Evolutionary conservation across 331 rosid species (phyloP).

Genomic region (Arachis monticola): DNA sequence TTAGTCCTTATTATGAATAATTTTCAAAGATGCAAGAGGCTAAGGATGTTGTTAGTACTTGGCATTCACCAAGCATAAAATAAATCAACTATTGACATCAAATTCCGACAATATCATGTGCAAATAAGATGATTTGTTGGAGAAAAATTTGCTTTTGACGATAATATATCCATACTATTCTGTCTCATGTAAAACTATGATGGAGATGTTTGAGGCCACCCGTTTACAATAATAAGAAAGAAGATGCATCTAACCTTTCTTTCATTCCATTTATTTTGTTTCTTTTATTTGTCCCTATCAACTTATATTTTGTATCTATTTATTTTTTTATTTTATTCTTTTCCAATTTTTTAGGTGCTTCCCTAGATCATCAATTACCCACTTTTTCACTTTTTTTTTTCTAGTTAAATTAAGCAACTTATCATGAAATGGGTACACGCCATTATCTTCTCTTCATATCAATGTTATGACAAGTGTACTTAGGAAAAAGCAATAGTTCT

Average conservation of each 20-base stretch:
- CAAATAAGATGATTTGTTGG: slow-evolving; percentile 47
- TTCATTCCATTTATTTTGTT: slow-evolving; percentile 32
- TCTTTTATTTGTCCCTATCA: slow-evolving; percentile 41
- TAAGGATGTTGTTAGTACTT: slow-evolving; percentile 5
- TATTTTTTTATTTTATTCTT: neutral
- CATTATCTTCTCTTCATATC: neutral
- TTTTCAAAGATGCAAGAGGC: slow-evolving; percentile 8
- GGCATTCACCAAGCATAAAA: slow-evolving; percentile 30
- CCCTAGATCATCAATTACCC: neutral
- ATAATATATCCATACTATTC: slow-evolving; percentile 31
- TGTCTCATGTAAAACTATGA: slow-evolving; percentile 45
- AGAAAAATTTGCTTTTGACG: slow-evolving; percentile 34
- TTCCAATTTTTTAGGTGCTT: slow-evolving; percentile 30
- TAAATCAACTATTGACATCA: slow-evolving; percentile 40
- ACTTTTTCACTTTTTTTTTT: neutral
- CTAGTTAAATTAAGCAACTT: slow-evolving; percentile 29
- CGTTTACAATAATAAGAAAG: slow-evolving; percentile 28
- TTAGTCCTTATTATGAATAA: slow-evolving; percentile 1
- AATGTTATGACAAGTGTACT: slow-evolving; percentile 32
- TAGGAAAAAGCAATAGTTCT: neutral
- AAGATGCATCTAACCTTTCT: slow-evolving; percentile 26
- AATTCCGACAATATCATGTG: slow-evolving; percentile 62
- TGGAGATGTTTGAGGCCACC: slow-evolving; percentile 44
- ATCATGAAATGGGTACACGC: slow-evolving; percentile 17
- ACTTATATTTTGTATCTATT: slow-evolving; percentile 16